Conservation (phyloP, 2,329 filamentous ascomycete species). For the Cladorrhinum sp. region DNA sequence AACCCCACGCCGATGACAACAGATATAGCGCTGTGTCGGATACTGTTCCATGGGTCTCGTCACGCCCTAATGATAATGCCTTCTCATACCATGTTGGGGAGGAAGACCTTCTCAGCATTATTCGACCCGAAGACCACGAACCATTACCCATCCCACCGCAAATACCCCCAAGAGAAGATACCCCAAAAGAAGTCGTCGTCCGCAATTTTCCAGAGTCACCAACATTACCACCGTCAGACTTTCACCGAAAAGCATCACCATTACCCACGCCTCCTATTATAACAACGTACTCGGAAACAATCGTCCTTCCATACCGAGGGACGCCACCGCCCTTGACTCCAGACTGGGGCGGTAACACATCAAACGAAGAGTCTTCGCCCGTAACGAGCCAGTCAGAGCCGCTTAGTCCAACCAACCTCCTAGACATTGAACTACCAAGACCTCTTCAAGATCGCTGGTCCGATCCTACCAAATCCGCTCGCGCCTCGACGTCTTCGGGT, state of each 20-base stretch:
- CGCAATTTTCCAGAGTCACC: not conserved
- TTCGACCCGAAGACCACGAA: constrained; percentile 4
- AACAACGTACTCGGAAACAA: not conserved
- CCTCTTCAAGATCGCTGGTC: not conserved
- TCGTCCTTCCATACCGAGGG: not conserved
- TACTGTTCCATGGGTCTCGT: not conserved
- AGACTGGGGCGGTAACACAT: constrained; percentile 7
- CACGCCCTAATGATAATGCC: constrained; percentile 4
- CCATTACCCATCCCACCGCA: not conserved
- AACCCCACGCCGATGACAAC: not conserved
- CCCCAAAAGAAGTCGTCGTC: not conserved
- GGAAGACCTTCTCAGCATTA: not conserved
- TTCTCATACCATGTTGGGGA: constrained; percentile 4
- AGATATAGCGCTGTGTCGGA: not conserved
- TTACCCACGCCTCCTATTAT: not conserved
- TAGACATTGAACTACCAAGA: not conserved
- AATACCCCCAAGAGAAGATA: not conserved
- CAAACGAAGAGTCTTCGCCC: not conserved
- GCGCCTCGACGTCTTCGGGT: not conserved
- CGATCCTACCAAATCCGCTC: not conserved
- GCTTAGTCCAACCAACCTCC: not conserved
- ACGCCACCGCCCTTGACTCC: constrained; percentile 7
- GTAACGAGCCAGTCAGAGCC: constrained; percentile 10
- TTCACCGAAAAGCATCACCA: not conserved
- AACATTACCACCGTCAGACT: not conserved